Percentiles rank a stretch among this genome's conserved stretches.
These are phyloP conservation scores for Taphrina sp. DNA, from an alignment of 1,139 yeast species.

Conservation along the genomic window DNA sequence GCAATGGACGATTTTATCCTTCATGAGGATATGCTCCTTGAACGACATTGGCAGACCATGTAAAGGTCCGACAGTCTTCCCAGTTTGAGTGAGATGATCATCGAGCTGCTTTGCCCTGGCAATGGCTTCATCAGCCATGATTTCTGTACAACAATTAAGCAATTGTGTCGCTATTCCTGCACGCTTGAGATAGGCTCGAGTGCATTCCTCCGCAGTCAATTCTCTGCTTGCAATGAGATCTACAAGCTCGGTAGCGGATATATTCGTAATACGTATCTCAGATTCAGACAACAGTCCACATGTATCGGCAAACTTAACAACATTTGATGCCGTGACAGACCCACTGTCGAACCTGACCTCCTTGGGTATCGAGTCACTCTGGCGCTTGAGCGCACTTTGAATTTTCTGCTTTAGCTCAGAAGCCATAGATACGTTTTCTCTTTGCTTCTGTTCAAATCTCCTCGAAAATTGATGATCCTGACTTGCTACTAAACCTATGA, in stretches of 20 bases:
- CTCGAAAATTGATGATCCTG: no score
- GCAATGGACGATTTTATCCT: slow-evolving; percentile 49
- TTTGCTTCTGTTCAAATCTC: no score
- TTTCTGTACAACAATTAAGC: slow-evolving; percentile 46
- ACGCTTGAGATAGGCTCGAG: slow-evolving; percentile 56
- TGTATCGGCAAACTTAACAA: slow-evolving; percentile 6
- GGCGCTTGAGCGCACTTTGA: slow-evolving; percentile 14
- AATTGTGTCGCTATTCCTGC: slow-evolving; percentile 61
- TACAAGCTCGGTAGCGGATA: slow-evolving; percentile 44
- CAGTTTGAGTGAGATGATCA: slow-evolving; percentile 43
- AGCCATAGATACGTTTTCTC: no score
- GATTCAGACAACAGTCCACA: slow-evolving; percentile 21
- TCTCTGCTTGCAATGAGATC: slow-evolving; percentile 48
- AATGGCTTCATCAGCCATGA: slow-evolving; percentile 43
- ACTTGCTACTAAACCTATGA: no score
- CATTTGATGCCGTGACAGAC: slow-evolving; percentile 10
- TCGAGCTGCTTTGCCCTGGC: slow-evolving; percentile 49
- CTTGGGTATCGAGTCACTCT: slow-evolving; percentile 4
- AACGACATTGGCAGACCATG: slow-evolving; percentile 56
- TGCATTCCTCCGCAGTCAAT: slow-evolving; percentile 50
- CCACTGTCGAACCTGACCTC: background rate
- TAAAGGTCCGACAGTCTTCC: slow-evolving; percentile 50
- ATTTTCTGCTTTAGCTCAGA: no score
- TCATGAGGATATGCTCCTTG: slow-evolving; percentile 53
- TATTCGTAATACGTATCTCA: slow-evolving; percentile 42